phyloP scores from a whole-genome alignment of 805 yeast species.

The Lipomyces yamanashiensis region DNA sequence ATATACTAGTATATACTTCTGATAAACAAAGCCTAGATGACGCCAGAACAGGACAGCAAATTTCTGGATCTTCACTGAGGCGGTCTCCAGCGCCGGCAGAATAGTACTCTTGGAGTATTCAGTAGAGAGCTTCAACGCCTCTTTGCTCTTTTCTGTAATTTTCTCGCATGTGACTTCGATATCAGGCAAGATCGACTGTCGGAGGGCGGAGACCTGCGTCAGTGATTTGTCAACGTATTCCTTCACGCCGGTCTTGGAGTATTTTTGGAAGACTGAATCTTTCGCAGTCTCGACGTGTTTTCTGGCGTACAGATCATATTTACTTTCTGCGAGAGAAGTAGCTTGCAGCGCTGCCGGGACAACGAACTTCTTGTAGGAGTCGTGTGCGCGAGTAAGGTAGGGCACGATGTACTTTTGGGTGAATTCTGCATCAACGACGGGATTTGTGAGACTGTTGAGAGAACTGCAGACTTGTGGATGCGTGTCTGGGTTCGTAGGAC shows the following conservation, averaged over 20 bases:
- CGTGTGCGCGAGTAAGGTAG: background rate
- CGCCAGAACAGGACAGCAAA: background rate
- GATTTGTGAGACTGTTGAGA: slow-evolving; percentile 14
- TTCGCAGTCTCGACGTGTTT: background rate
- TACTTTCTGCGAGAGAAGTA: background rate
- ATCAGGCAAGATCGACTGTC: background rate
- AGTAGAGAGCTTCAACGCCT: background rate
- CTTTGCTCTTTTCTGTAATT: no score
- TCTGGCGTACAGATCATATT: background rate
- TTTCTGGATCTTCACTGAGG: background rate
- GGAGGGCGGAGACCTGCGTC: background rate
- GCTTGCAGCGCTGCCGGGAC: background rate
- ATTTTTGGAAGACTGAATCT: background rate
- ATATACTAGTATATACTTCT: background rate
- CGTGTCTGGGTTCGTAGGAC: slow-evolving; percentile 19
- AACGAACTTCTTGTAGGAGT: background rate
- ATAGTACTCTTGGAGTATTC: background rate
- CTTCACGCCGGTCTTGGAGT: background rate
- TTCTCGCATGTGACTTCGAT: background rate
- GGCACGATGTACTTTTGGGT: slow-evolving; percentile 1
- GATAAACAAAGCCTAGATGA: background rate
- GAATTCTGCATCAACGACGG: background rate
- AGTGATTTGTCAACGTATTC: background rate
- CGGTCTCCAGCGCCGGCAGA: background rate
- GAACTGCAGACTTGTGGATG: slow-evolving; percentile 6